Conservation (phyloP, 805 yeast species). For the Yarrowia alimentaria region DNA sequence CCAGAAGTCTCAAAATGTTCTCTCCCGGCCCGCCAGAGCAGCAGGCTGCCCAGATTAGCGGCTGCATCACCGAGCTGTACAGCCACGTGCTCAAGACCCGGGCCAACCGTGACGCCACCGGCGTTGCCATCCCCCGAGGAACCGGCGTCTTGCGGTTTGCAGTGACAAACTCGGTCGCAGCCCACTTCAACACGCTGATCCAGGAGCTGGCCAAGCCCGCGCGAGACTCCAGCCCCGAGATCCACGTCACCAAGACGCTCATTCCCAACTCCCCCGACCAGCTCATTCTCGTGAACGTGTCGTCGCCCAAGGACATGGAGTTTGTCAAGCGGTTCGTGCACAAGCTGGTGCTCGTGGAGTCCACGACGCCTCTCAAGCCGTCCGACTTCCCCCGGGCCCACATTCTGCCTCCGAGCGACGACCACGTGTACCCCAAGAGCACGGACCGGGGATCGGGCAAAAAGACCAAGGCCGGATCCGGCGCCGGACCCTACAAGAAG, state of each 20-base stretch:
- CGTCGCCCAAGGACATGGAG: background rate
- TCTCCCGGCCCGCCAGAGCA: no score
- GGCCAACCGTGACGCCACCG: background rate
- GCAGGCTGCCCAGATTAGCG: no score
- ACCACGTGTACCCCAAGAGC: background rate
- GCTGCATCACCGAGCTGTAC: background rate
- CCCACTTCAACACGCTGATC: background rate
- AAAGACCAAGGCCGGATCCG: background rate
- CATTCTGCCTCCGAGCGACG: background rate
- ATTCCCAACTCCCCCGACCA: conserved; percentile 3
- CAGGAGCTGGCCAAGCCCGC: background rate
- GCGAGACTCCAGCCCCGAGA: background rate
- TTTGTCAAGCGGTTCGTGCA: background rate
- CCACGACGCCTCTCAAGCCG: background rate
- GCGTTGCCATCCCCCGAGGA: background rate
- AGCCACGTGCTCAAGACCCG: background rate
- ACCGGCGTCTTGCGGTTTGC: background rate
- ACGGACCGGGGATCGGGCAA: background rate
- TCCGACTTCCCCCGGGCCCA: conserved; percentile 4
- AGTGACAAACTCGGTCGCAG: background rate
- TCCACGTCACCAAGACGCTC: background rate
- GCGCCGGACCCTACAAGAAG: background rate
- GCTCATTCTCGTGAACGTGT: conserved; percentile 2
- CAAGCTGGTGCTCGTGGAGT: background rate
- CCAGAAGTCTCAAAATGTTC: background rate